Evolutionary conservation across 2,329 filamentous ascomycete species (phyloP).

Genomic region (Neoarthrinium moseri): DNA sequence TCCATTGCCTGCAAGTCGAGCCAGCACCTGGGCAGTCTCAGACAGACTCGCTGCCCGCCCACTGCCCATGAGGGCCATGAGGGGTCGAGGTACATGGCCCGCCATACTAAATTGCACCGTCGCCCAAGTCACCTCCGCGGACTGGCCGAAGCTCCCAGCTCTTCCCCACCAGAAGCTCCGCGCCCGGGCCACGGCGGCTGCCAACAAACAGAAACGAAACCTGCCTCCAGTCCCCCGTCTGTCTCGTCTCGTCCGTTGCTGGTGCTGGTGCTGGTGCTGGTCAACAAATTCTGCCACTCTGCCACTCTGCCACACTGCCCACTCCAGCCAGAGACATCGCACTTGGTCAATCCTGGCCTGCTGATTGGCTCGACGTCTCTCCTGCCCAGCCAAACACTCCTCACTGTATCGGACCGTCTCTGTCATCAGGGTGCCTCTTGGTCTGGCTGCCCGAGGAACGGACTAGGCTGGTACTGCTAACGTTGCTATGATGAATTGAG

Average conservation of each 20-base stretch:
- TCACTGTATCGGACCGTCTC: conserved; percentile 7
- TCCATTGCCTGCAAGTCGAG: no score
- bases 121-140: not conserved
- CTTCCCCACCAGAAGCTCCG: conserved; percentile 6
- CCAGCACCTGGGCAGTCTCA: no score
- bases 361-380: no score
- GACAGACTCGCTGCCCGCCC: no score
- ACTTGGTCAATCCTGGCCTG: not conserved
- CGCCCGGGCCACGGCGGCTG: conserved; percentile 8
- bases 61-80: not conserved
- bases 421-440: conserved; percentile 1
- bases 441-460: conserved; percentile 1
- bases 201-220: not conserved
- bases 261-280: no score
- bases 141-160: not conserved
- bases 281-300: no score
- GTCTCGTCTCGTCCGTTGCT: no score
- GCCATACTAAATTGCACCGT: not conserved
- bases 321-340: no score
- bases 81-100: conserved; percentile 1
- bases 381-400: no score
- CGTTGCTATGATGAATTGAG: conserved; percentile 5
- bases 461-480: not conserved
- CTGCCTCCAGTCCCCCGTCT: no score
- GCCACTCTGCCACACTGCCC: no score